Evolutionary conservation across 202 grass and related monocot genomes (phyloP), one percentile per base, ranked within the genome.

Genomic region (Setaria italica): DNA sequence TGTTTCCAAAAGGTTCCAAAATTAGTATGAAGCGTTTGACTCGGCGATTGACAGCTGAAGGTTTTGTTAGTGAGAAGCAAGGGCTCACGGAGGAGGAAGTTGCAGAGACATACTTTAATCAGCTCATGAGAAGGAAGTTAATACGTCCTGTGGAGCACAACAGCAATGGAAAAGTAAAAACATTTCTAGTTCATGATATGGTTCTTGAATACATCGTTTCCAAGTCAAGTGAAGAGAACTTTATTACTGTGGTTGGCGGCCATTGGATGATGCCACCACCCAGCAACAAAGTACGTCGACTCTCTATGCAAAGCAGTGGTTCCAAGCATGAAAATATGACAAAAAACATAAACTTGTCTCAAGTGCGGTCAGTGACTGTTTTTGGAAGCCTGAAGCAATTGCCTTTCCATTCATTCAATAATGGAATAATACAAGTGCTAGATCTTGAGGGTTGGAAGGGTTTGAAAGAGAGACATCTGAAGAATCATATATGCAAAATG

Each of bases 201-300:
- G 41, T 90, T 54, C 83, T 90, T 1, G 83, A 86, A 14, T 81
- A 81, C 12, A 90, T 86, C 0, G 39, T 90, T 7, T 63, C 83
- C 17, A 86, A 86, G 11, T 70, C 88, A 80, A 82, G 34, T 0
- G 67, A 90, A 47, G 88, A 90, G 70, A 90, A 90, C 2, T 90
- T 90, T 41, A 86, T 90, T 32, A 90, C 88, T 6, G 82, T 86
- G 4, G 79, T 86, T 75, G 88, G 83, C 70, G 88, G 84, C 0
- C 83, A 86, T 3, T 87, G 72, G 79, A 2, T 54, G 54, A 55
- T 85, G 65, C 16, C 83, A 10, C 2, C 70, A 1, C 77, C 83
- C 21, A 80, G 72, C n/a, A 77, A 82, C 14, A 90, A 90, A 69
- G 88, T 90, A 0, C 77, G 88, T 29, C 68, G 88, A n/a, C 73